These are phyloP conservation scores for Penicillium riverlandense DNA, from an alignment of 495 filamentous ascomycete species.

Conservation along the genomic window DNA sequence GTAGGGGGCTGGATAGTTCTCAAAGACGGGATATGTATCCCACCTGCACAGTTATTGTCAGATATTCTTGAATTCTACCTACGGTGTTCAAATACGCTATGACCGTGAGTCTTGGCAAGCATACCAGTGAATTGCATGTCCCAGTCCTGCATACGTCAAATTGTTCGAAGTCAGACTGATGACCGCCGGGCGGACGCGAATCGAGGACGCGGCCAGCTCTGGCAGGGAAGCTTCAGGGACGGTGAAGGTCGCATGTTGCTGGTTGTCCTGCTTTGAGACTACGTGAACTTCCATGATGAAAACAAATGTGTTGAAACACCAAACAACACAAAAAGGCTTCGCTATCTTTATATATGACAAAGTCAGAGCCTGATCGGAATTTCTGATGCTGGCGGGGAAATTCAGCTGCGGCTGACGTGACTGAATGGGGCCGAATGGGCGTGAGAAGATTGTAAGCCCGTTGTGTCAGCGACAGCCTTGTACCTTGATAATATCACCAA, in stretches of 20 bases:
- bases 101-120: not conserved
- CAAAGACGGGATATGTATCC: slow-evolving; percentile 30
- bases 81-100: no score
- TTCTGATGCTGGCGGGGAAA: not conserved
- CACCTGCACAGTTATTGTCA: slow-evolving; percentile 11
- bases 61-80: no score
- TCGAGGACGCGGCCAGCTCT: slow-evolving; percentile 10
- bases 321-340: not conserved
- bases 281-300: slow-evolving; percentile 14
- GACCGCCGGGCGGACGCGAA: slow-evolving; percentile 38
- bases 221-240: not conserved
- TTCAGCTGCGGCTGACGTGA: not conserved
- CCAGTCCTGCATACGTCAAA: slow-evolving; percentile 45
- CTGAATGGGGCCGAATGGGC: no score
- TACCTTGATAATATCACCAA: no score
- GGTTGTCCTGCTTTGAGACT: slow-evolving; percentile 17
- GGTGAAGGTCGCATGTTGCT: slow-evolving; percentile 11
- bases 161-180: slow-evolving; percentile 49
- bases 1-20: slow-evolving; percentile 41
- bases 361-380: not conserved
- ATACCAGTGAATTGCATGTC: slow-evolving; percentile 41
- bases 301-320: not conserved
- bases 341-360: not conserved
- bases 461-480: no score
- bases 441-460: no score